Evolutionary conservation across 805 yeast species (phyloP).

Genomic region (Ogataea dorogensis): DNA sequence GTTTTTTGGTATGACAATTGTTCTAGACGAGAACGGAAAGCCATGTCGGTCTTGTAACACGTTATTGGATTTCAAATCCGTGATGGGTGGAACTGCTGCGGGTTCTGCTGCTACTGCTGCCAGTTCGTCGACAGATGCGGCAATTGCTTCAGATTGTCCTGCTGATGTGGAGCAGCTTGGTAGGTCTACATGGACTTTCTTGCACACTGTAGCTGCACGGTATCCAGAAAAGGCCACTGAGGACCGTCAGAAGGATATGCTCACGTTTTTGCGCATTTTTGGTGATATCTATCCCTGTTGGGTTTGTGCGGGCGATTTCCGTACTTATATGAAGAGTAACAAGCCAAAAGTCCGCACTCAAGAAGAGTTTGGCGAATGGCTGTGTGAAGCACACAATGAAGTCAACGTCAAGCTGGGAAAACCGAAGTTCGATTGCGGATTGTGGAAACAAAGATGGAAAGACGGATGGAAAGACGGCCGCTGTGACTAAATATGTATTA

Average conservation of each 20-base stretch:
- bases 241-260: conserved; percentile 68
- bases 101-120: conserved; percentile 22
- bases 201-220: conserved; percentile 86
- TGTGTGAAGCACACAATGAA: conserved; percentile 91
- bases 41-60: conserved; percentile 96
- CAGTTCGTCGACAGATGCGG: conserved; percentile 16
- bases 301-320: conserved; percentile 88
- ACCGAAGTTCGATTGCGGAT: conserved; percentile 77
- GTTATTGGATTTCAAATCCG: conserved; percentile 73
- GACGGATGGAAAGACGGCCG: conserved; percentile 84
- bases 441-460: conserved; percentile 93
- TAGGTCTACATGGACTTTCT: conserved; percentile 84
- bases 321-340: conserved; percentile 49
- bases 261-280: conserved; percentile 64
- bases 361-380: conserved; percentile 84
- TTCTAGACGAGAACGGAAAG: conserved; percentile 86
- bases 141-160: conserved; percentile 56
- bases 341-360: conserved; percentile 62
- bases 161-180: conserved; percentile 85
- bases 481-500: conserved; percentile 36
- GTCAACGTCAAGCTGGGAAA: conserved; percentile 89
- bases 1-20: neutral
- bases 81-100: conserved; percentile 29
- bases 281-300: conserved; percentile 89
- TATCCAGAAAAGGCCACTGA: conserved; percentile 71